A percentile compares a stretch with the other conserved stretches of the same genome.
Conservation (phyloP, 441 rosid species). For the Adansonia madagascariensis region DNA sequence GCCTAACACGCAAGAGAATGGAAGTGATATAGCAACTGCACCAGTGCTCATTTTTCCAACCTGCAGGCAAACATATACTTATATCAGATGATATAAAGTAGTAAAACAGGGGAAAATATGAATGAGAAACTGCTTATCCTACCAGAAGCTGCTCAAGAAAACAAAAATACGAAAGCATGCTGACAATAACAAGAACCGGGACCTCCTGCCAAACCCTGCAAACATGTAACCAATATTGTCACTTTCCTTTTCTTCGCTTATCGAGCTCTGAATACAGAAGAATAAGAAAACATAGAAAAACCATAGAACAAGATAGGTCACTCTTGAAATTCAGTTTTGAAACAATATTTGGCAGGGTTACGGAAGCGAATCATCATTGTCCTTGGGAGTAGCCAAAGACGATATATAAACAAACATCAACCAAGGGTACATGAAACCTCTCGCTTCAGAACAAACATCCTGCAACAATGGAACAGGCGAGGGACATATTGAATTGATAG, state of each 20-base stretch:
- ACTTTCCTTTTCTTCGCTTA: too few relatives aligned
- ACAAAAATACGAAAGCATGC: constrained; percentile 99
- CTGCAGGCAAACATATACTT: constrained; percentile 39
- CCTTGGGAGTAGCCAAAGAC: neutral
- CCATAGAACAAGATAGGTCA: neutral
- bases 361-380: neutral
- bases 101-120: constrained; percentile 16
- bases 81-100: neutral
- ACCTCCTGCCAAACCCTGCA: constrained; percentile 95
- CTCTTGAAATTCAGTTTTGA: neutral
- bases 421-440: neutral
- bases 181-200: constrained; percentile 84
- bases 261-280: constrained; percentile 26
- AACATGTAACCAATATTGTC: constrained; percentile 21
- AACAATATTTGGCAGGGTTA: neutral
- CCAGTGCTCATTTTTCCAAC: constrained; percentile 77
- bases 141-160: constrained; percentile 97
- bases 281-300: neutral
- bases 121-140: constrained; percentile 28
- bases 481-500: neutral
- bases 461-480: neutral
- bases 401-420: neutral
- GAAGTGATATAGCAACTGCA: constrained; percentile 93
- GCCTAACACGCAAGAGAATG: constrained; percentile 88
- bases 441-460: neutral